phyloP scores from a whole-genome alignment of 495 filamentous ascomycete species.

The Cercophora scortea region DNA sequence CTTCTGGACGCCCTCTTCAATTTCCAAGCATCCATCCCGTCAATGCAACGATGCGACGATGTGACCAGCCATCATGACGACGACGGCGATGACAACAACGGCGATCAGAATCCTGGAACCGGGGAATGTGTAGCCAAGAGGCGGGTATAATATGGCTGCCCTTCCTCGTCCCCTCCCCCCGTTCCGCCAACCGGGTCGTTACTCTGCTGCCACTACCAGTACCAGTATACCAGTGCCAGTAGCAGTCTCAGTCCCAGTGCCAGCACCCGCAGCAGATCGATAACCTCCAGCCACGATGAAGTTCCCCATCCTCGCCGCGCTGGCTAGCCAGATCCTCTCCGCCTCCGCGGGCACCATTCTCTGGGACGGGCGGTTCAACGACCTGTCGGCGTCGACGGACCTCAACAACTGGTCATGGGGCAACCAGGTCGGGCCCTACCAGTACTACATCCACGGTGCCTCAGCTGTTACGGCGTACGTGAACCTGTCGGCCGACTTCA shows the following conservation, averaged over 20 bases:
- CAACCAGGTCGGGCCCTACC: slow-evolving; percentile 58
- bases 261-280: not conserved
- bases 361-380: slow-evolving; percentile 59
- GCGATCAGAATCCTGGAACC: not conserved
- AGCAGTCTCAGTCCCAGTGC: not conserved
- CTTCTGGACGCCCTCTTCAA: not conserved
- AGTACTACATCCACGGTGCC: slow-evolving; percentile 67
- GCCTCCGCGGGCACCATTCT: slow-evolving; percentile 37
- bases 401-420: slow-evolving; percentile 58
- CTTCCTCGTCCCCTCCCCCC: no score
- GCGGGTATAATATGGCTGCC: not conserved
- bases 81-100: no score
- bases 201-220: not conserved
- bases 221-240: not conserved
- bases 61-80: not conserved
- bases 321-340: slow-evolving; percentile 14
- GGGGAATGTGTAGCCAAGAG: not conserved
- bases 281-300: slow-evolving; percentile 14
- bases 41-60: not conserved
- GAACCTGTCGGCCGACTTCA: slow-evolving; percentile 45
- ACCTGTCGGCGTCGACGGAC: slow-evolving; percentile 40
- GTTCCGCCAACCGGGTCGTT: no score
- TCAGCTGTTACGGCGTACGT: slow-evolving; percentile 49
- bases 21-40: no score
- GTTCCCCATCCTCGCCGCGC: slow-evolving; percentile 14